Percentiles rank a stretch among this genome's conserved stretches.
These are phyloP conservation scores for Tritrichomonas foetus DNA, from an alignment of 208 protist genomes.

Conservation along the genomic window DNA sequence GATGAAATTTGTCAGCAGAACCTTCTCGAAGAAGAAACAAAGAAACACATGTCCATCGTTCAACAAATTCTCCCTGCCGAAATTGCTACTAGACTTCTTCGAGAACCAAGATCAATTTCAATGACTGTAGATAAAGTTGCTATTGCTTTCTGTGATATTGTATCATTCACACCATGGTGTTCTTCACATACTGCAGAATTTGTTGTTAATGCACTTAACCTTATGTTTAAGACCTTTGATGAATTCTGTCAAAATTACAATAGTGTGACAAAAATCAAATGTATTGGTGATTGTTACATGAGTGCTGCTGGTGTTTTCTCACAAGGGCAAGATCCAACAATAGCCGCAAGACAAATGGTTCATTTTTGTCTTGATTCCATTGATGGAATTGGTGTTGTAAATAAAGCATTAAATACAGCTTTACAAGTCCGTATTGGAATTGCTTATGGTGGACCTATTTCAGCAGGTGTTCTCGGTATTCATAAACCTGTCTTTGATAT, in stretches of 20 bases:
- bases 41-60: background rate
- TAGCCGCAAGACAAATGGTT: background rate
- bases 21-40: background rate
- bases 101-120: background rate
- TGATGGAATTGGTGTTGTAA: background rate
- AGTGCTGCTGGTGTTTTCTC: background rate
- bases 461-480: background rate
- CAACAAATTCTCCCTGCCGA: background rate
- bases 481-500: background rate
- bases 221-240: conserved; percentile 3
- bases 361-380: background rate
- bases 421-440: background rate
- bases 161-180: background rate
- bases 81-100: background rate
- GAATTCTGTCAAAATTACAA: background rate
- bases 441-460: background rate
- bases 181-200: background rate
- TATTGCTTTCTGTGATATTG: background rate
- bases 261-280: background rate
- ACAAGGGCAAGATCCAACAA: background rate
- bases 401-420: background rate
- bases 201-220: background rate
- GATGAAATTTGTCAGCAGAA: background rate
- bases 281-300: conserved; percentile 31
- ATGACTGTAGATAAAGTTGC: background rate